Base-by-base conservation (phyloP, 2,329 filamentous ascomycete species). In the Ophiostoma sp. region DNA sequence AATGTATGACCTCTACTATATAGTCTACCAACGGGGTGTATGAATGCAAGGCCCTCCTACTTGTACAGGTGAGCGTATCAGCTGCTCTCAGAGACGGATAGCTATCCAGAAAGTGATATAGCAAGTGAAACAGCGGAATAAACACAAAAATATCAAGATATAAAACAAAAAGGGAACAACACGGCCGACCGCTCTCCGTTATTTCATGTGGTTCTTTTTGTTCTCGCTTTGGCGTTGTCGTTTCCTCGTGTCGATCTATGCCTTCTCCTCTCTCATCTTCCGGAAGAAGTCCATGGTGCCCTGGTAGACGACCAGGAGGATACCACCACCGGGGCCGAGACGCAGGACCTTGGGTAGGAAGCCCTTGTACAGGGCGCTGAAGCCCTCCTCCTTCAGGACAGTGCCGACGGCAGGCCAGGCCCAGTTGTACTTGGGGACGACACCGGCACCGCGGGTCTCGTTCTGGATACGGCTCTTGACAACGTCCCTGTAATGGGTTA, bases 391-490 rank as follows among this genome's bases (percentile, higher is more conserved):
- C 81, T 87, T 92, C 80, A 92, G 88, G 70, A 99, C 92, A 7
- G 91, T 95, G 68, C 85, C 89, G 66, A 97, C 83, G 36, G 92
- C 88, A 64, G 92, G 91, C 86, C 89, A 97, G 44, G 95, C 95
- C 95, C 95, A 99, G 86, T 98, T 97, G 83, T 99, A 99, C 85
- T 99, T 99, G 76, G 91, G 91, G 36, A 87, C 81, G 67, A 86
- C 83, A 5, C 95, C 95, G n/a, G 90, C 78, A 52, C 96, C 82
- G 83, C 91, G 94, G 73, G 91, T 84, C 68, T 87, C 92, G 81
- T 99, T 99, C 81, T 99, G 95, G 74, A 99, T 99, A 72, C 95
- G 89, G 73, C 91, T 96, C 86, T 99, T 99, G 81, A 98, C 93
- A 27, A 98, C 94, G 76, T 98, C 63, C 38, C 64, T 62, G 27